Evolutionary conservation across 305 asterid species (phyloP).

Genomic region (Caryopteris hybrid): DNA sequence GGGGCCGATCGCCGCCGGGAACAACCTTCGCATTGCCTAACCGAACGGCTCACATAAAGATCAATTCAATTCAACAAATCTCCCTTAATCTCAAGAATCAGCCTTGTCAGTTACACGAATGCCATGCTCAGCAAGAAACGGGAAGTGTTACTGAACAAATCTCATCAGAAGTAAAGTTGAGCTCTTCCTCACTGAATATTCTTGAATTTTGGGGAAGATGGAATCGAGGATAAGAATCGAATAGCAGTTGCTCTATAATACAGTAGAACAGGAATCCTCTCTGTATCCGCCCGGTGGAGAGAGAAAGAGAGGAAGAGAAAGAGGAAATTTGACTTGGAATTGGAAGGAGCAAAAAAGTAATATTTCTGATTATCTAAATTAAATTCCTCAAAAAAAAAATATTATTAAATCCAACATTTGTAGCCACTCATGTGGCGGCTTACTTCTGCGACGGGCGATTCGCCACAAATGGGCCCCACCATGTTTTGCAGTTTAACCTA

Average conservation of each 20-base stretch:
- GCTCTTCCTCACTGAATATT: background rate
- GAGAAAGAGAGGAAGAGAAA: background rate
- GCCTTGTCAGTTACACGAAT: slow-evolving; percentile 1
- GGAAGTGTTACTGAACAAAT: background rate
- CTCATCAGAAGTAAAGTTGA: background rate
- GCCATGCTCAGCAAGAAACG: background rate
- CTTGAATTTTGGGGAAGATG: background rate
- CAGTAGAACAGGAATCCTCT: slow-evolving; percentile 9
- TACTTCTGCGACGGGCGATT: slow-evolving; percentile 5
- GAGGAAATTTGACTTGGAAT: background rate
- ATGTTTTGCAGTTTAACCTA: background rate
- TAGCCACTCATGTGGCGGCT: slow-evolving; percentile 12
- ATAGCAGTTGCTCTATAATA: slow-evolving; percentile 14
- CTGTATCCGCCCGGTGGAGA: slow-evolving; percentile 1
- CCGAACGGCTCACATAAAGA: slow-evolving; percentile 15
- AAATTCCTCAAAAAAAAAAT: no score
- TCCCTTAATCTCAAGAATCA: background rate
- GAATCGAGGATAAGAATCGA: slow-evolving; percentile 10
- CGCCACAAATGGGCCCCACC: slow-evolving; percentile 22
- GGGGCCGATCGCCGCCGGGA: slow-evolving; percentile 53
- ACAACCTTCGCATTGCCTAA: slow-evolving; percentile 78
- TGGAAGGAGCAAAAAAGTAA: background rate
- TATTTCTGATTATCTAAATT: background rate
- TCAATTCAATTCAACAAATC: slow-evolving; percentile 14
- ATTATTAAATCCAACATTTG: background rate